A percentile compares a stretch with the other conserved stretches of the same genome.
Conservation (phyloP, 352 stramenopile species). For the Globisporangium spiculum region DNA sequence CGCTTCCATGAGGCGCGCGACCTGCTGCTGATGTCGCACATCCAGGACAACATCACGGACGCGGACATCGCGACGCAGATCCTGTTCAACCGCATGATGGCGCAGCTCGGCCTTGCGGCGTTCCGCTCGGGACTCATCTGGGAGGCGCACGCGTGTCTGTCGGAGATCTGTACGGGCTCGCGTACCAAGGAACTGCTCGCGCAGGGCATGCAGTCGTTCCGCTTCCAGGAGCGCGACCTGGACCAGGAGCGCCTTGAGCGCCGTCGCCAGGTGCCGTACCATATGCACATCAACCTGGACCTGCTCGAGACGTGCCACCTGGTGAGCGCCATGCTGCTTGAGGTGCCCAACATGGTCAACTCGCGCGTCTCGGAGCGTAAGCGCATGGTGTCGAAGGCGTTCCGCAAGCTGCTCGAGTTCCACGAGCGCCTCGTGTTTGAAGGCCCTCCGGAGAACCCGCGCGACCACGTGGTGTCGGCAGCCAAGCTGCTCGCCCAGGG, state of each 20-base stretch:
- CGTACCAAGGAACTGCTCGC: slow-evolving; percentile 96
- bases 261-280: slow-evolving; percentile 96
- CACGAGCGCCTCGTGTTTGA: slow-evolving; percentile 94
- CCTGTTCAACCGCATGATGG: slow-evolving; percentile 96
- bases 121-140: slow-evolving; percentile 96
- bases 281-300: slow-evolving; percentile 99
- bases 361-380: slow-evolving; percentile 74
- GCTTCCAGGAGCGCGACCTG: slow-evolving; percentile 91
- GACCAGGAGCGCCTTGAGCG: slow-evolving; percentile 98
- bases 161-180: slow-evolving; percentile 94
- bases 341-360: slow-evolving; percentile 97
- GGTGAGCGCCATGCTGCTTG: slow-evolving; percentile 97
- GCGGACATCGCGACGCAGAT: slow-evolving; percentile 96
- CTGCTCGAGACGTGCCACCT: slow-evolving; percentile 97
- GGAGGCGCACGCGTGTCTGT: slow-evolving; percentile 96
- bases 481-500: slow-evolving; percentile 93
- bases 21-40: slow-evolving; percentile 97
- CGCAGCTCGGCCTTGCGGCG: slow-evolving; percentile 92
- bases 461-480: slow-evolving; percentile 96
- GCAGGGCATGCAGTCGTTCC: slow-evolving; percentile 92
- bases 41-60: slow-evolving; percentile 95
- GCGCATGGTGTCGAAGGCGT: slow-evolving; percentile 93
- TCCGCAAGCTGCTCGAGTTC: slow-evolving; percentile 92
- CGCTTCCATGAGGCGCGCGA: slow-evolving; percentile 98
- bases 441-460: slow-evolving; percentile 96